phyloP scores from a whole-genome alignment of 495 filamentous ascomycete genomes.

The Rhypophila decipiens region DNA sequence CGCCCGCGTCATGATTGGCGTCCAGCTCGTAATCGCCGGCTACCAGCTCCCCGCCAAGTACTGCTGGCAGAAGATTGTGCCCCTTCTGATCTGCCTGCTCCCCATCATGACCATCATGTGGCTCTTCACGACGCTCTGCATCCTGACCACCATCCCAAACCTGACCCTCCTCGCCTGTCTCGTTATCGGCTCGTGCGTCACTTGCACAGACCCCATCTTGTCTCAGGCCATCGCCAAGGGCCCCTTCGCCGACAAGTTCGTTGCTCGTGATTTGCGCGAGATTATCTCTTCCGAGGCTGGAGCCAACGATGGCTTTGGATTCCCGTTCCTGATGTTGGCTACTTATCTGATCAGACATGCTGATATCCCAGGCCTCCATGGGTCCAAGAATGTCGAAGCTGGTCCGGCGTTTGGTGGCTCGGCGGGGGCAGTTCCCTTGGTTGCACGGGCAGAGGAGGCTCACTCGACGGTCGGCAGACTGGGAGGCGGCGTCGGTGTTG shows the following conservation, averaged over 20 bases:
- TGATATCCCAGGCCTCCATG: slow-evolving; percentile 21
- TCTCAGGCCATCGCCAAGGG: slow-evolving; percentile 58
- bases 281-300: slow-evolving; percentile 58
- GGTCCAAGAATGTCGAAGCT: not conserved
- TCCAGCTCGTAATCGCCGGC: slow-evolving; percentile 68
- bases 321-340: slow-evolving; percentile 53
- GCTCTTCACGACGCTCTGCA: slow-evolving; percentile 64
- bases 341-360: slow-evolving; percentile 50
- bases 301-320: slow-evolving; percentile 56
- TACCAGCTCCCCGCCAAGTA: slow-evolving; percentile 82
- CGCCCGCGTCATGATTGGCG: slow-evolving; percentile 46
- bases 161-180: slow-evolving; percentile 43
- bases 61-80: slow-evolving; percentile 66
- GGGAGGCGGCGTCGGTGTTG: slow-evolving; percentile 52
- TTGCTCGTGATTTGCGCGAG: slow-evolving; percentile 50
- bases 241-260: slow-evolving; percentile 55
- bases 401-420: not conserved
- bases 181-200: slow-evolving; percentile 56
- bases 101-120: slow-evolving; percentile 88
- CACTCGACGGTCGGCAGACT: not conserved
- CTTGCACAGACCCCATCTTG: slow-evolving; percentile 55
- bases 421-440: not conserved
- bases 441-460: not conserved
- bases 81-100: slow-evolving; percentile 66
- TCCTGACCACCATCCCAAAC: slow-evolving; percentile 64